phyloP scores from a whole-genome alignment of 139 green algal species.

The Tetraselmis chui region DNA sequence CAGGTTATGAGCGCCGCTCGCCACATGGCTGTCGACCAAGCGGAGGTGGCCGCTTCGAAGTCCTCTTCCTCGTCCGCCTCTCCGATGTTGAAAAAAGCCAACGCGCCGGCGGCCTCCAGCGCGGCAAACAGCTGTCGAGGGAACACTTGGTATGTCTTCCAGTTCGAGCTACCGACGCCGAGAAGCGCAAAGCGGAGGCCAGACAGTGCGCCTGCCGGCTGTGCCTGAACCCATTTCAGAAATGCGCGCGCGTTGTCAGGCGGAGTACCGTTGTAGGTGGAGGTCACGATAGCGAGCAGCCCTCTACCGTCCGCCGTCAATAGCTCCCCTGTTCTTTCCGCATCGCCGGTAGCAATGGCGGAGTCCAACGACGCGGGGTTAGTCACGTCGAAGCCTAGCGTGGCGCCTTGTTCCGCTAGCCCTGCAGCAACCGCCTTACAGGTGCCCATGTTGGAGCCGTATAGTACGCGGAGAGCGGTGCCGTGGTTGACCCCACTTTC shows the following conservation, averaged over 20 bases:
- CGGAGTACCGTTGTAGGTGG: constrained; percentile 22
- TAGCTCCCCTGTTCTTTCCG: no score
- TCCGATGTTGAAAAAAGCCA: not conserved
- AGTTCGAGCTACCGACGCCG: not conserved
- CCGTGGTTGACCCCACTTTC: no score
- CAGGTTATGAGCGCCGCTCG: not conserved
- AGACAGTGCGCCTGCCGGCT: not conserved
- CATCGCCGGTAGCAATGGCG: not conserved
- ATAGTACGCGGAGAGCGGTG: constrained; percentile 16
- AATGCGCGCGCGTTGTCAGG: constrained; percentile 20
- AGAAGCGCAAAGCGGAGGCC: not conserved
- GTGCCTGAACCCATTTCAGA: constrained; percentile 1
- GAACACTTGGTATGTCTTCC: not conserved
- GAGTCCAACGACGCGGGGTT: constrained; percentile 2
- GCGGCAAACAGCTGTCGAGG: not conserved
- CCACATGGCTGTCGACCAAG: not conserved
- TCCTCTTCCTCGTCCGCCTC: not conserved
- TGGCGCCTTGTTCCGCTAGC: not conserved
- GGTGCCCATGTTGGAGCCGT: constrained; percentile 22
- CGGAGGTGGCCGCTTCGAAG: not conserved
- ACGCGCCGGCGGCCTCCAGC: not conserved
- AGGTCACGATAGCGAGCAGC: constrained; percentile 8
- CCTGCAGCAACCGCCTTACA: constrained; percentile 12
- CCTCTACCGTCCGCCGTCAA: no score
- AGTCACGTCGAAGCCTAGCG: constrained; percentile 6